These are phyloP conservation scores for Anisodus acutangulus DNA, from an alignment of 257 asterid genomes.

Conservation along the genomic window DNA sequence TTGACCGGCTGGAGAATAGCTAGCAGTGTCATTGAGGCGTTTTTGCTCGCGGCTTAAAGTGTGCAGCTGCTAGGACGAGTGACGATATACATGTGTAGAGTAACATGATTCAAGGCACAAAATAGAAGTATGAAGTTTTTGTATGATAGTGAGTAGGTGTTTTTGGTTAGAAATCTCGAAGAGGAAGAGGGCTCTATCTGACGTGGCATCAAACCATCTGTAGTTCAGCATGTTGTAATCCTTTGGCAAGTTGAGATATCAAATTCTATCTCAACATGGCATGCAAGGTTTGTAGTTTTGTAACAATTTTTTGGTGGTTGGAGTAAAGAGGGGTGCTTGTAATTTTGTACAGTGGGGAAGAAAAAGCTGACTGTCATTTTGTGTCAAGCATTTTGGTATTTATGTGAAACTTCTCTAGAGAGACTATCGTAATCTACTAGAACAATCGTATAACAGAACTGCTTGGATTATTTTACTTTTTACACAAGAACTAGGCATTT, in stretches of 20 bases:
- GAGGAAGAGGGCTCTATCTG: not conserved
- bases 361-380: not conserved
- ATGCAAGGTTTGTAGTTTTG: not conserved
- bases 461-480: not conserved
- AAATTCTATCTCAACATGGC: constrained; percentile 6
- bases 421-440: too few relatives aligned
- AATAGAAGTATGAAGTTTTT: constrained; percentile 4
- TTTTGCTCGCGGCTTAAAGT: constrained; percentile 7
- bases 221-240: constrained; percentile 2
- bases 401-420: not conserved
- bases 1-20: constrained; percentile 36
- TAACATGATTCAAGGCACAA: constrained; percentile 31
- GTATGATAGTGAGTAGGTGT: constrained; percentile 31
- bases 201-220: constrained; percentile 21
- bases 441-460: not conserved
- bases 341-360: not conserved
- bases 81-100: constrained; percentile 29
- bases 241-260: constrained; percentile 29
- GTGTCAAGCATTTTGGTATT: constrained; percentile 10
- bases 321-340: constrained; percentile 14
- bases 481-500: not conserved
- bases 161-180: constrained; percentile 14
- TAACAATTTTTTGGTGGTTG: not conserved
- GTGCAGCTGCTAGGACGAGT: constrained; percentile 16
- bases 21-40: constrained; percentile 26